Percentiles rank a stretch among this genome's conserved stretches.
phyloP scores from a whole-genome alignment of 441 rosid genomes.

The Breynia disticha region DNA sequence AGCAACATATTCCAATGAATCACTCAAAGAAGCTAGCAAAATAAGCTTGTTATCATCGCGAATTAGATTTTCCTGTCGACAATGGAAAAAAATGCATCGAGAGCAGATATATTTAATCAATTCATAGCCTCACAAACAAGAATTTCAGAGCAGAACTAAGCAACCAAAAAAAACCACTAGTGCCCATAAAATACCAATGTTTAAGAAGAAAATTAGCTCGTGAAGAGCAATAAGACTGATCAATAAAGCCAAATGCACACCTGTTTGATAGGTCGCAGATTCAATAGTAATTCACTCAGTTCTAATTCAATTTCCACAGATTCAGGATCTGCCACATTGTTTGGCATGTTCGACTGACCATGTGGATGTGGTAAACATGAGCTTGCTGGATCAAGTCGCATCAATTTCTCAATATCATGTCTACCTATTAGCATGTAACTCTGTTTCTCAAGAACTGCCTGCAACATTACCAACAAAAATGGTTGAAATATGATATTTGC shows the following conservation, averaged over 20 bases:
- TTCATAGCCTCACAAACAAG: not conserved
- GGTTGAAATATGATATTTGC: not conserved
- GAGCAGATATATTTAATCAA: too few species aligned
- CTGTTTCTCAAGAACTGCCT: constrained; percentile 99
- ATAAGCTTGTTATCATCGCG: constrained; percentile 90
- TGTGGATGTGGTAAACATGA: constrained; percentile 52
- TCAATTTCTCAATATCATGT: constrained; percentile 93
- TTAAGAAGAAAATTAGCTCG: not conserved
- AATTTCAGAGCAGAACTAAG: constrained; percentile 3
- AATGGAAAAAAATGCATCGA: not conserved
- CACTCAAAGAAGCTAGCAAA: constrained; percentile 92
- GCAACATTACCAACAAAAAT: constrained; percentile 17
- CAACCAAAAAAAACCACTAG: not conserved
- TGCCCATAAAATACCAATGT: too few species aligned
- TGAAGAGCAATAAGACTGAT: not conserved
- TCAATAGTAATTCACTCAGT: constrained; percentile 60
- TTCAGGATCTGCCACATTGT: constrained; percentile 35
- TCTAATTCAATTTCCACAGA: constrained; percentile 50
- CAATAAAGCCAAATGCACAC: constrained; percentile 22
- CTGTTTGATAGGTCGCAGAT: constrained; percentile 81
- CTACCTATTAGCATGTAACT: constrained; percentile 97
- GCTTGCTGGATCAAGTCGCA: constrained; percentile 81
- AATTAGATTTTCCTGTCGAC: constrained; percentile 79
- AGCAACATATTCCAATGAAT: constrained; percentile 96
- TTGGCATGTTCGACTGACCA: constrained; percentile 31